These are phyloP conservation scores for Scheffersomyces quercinus DNA, from an alignment of 1,139 yeast species.

Conservation along the genomic window DNA sequence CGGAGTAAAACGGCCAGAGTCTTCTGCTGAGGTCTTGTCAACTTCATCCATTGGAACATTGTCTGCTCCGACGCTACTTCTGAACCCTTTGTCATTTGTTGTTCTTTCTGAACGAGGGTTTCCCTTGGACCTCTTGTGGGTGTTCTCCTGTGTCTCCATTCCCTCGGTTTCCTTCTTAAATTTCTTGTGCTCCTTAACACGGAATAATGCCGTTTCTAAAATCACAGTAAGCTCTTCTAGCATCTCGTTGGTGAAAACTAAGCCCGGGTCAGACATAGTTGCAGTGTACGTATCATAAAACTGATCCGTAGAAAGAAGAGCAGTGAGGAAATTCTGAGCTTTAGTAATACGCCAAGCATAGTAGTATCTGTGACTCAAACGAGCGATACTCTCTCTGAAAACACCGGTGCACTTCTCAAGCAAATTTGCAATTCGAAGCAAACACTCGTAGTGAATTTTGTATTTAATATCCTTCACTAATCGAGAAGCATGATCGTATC, in stretches of 20 bases:
- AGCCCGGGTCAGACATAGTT: background rate
- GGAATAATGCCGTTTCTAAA: slow-evolving; percentile 7
- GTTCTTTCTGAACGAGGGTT: too few relatives aligned
- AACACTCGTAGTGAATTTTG: slow-evolving; percentile 5
- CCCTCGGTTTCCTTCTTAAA: background rate
- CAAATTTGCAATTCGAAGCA: slow-evolving; percentile 5
- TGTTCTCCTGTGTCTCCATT: too few relatives aligned
- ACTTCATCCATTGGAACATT: background rate
- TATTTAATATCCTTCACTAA: slow-evolving; percentile 7
- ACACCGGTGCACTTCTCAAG: slow-evolving; percentile 5
- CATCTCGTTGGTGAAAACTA: slow-evolving; percentile 6
- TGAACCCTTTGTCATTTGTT: background rate
- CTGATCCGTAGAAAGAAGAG: slow-evolving; percentile 7
- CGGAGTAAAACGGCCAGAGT: background rate
- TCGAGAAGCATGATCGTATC: slow-evolving; percentile 7
- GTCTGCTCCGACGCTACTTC: background rate
- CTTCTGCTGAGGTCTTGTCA: background rate
- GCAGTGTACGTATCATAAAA: slow-evolving; percentile 6
- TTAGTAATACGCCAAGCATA: slow-evolving; percentile 55
- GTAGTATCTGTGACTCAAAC: slow-evolving; percentile 41
- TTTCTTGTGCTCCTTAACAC: slow-evolving; percentile 4
- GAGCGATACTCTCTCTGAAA: slow-evolving; percentile 10
- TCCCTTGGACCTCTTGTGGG: too few relatives aligned
- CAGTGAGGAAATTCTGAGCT: slow-evolving; percentile 26
- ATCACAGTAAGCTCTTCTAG: slow-evolving; percentile 10